Evolutionary conservation across 805 yeast genomes (phyloP), one percentile per base, ranked within the genome.

Genomic region (Monosporozyma aerobia): DNA sequence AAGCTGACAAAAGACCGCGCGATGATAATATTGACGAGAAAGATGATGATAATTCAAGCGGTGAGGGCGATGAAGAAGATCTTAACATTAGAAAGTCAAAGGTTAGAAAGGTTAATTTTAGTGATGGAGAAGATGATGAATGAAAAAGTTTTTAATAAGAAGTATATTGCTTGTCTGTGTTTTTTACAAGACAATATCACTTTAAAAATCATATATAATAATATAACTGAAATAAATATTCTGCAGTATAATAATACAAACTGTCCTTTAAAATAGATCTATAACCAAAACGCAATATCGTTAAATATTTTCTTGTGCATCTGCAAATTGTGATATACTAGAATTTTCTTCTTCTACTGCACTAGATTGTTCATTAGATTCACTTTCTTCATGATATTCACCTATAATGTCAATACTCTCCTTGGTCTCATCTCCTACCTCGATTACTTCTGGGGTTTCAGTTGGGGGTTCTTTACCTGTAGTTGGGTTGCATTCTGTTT

Each of bases 301-400:
- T 35, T 16, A 35, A 14, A 35, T 4, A 14, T 35, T 11, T 14
- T 59, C 63, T 35, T 54, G 53, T 10, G 63, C 64, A 35, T 58
- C 58, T 44, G 57, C 61, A 47, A 53, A 57, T 9, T 51, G 51
- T 23, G 57, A 58, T 13, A 52, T 57, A 22, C 55, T 52, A 11
- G 52, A 43, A 19, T 32, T 30, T 5, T 49, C 30, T 6, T 47
- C 50, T 23, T 23, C 30, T 5, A 13, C 6, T 25, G 30, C 29
- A n/a, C 32, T 47, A 16, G 30, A n/a, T 9, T 46, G 16, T 23
- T 27, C 44, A 3, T 47, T 9, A n/a, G 30, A 7, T 5, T 48
- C 30, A 25, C 3, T 23, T 3, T 44, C 52, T 32, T 48, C 52
- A 25, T 46, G 39, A 48, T 56, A 55, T n/a, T 51, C 53, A 23